Percentiles rank a stretch among this genome's conserved stretches.
Conservation (phyloP, 805 yeast species). For the Starmerella sirachaensis region DNA sequence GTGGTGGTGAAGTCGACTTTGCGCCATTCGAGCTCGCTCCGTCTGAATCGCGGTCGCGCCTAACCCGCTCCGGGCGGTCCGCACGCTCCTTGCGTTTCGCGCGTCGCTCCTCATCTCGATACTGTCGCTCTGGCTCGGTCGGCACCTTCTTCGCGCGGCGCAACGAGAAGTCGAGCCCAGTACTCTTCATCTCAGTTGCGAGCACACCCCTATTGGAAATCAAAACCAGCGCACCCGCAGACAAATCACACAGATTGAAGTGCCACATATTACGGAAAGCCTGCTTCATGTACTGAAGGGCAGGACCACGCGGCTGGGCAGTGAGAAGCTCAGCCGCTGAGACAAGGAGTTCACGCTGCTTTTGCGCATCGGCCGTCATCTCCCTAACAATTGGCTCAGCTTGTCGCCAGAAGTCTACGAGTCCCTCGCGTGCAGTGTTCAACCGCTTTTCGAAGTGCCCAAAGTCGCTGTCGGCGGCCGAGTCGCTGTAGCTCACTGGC, state of each 20-base stretch:
- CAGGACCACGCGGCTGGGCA: constrained; percentile 30
- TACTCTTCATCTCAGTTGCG: not conserved
- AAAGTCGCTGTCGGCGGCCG: constrained; percentile 45
- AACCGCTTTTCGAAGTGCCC: constrained; percentile 5
- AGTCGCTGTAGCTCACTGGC: constrained; percentile 57
- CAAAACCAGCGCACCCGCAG: constrained; percentile 39
- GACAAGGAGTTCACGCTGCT: constrained; percentile 38
- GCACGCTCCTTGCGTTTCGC: too few relatives aligned
- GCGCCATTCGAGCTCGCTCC: too few relatives aligned
- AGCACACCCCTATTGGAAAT: constrained; percentile 17
- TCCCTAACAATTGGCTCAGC: constrained; percentile 6
- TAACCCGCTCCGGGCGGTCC: too few relatives aligned
- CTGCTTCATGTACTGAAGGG: constrained; percentile 22
- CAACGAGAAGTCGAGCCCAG: constrained; percentile 52
- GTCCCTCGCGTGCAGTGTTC: constrained; percentile 1
- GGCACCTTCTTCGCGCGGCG: constrained; percentile 25
- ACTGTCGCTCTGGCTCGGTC: too few relatives aligned
- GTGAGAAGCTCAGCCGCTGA: constrained; percentile 52
- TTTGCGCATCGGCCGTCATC: constrained; percentile 33
- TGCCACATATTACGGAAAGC: constrained; percentile 71
- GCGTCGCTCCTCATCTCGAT: too few relatives aligned
- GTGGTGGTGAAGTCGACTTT: too few relatives aligned
- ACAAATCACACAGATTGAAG: constrained; percentile 54
- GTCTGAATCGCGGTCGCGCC: too few relatives aligned
- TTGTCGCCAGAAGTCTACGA: constrained; percentile 6